Conservation (phyloP, 129 eudicot species). For the Mikania micrantha region DNA sequence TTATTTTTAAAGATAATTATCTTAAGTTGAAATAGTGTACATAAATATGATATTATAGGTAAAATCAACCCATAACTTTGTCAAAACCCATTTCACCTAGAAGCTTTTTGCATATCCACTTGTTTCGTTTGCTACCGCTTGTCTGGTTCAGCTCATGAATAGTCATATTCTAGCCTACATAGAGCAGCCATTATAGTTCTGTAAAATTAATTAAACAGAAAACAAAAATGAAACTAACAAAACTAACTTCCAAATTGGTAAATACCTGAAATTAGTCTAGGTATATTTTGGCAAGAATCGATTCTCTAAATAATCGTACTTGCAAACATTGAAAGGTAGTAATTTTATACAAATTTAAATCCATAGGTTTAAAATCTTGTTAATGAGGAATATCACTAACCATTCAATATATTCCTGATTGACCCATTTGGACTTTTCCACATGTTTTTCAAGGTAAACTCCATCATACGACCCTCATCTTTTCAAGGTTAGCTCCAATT, state of each 20-base stretch:
- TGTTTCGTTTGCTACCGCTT: too few species aligned
- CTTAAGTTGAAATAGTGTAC: too few species aligned
- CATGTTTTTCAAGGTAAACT: slow-evolving; percentile 70
- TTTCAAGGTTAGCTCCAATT: too few species aligned
- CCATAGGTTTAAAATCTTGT: neutral
- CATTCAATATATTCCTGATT: slow-evolving; percentile 79
- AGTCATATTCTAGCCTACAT: too few species aligned
- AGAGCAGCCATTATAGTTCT: neutral
- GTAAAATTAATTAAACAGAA: neutral
- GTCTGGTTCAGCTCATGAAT: too few species aligned
- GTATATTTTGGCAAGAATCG: slow-evolving; percentile 75
- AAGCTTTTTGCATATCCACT: too few species aligned
- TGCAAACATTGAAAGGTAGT: slow-evolving; percentile 18
- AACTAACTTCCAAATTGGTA: slow-evolving; percentile 2
- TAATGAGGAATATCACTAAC: slow-evolving; percentile 19
- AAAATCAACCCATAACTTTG: too few species aligned
- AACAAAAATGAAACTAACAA: neutral
- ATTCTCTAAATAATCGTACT: slow-evolving; percentile 94
- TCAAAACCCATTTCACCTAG: too few species aligned
- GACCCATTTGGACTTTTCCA: slow-evolving; percentile 97
- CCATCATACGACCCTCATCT: slow-evolving; percentile 54
- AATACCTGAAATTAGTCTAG: slow-evolving; percentile 72
- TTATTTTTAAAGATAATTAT: too few species aligned
- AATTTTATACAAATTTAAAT: neutral
- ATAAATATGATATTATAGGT: too few species aligned